phyloP scores from a whole-genome alignment of 352 stramenopile genomes.

The Phytophthora megakarya region DNA sequence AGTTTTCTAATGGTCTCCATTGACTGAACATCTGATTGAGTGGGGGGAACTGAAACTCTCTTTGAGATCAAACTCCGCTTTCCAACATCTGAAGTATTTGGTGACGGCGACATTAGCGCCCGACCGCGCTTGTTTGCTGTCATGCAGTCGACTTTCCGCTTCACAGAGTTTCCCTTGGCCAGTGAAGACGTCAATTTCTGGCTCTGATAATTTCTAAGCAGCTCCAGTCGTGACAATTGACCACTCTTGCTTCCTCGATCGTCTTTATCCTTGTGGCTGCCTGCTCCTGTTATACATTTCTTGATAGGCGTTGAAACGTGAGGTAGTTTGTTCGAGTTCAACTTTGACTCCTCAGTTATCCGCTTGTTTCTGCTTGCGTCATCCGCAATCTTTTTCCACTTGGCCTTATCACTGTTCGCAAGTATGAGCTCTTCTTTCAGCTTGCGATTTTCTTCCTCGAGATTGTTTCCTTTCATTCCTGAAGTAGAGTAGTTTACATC shows the following conservation, averaged over 20 bases:
- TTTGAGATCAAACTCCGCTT: not conserved
- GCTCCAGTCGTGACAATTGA: conserved; percentile 62
- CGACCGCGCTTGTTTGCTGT: conserved; percentile 52
- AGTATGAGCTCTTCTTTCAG: conserved; percentile 27
- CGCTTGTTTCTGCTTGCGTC: conserved; percentile 34
- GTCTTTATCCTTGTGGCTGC: conserved; percentile 31
- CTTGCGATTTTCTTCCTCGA: conserved; percentile 48
- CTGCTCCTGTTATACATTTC: not conserved
- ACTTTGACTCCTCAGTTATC: conserved; percentile 32
- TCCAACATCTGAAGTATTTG: not conserved
- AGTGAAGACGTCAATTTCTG: conserved; percentile 51
- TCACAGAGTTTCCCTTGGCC: conserved; percentile 53
- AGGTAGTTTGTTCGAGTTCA: conserved; percentile 44
- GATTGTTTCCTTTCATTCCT: not conserved
- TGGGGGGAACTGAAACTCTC: too few species aligned
- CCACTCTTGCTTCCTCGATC: conserved; percentile 53
- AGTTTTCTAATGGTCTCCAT: conserved; percentile 41
- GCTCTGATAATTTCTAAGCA: conserved; percentile 58
- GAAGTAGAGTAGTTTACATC: not conserved
- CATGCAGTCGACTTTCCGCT: conserved; percentile 65
- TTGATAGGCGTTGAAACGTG: conserved; percentile 34
- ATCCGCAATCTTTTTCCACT: conserved; percentile 70
- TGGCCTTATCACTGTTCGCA: conserved; percentile 57
- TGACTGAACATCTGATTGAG: conserved; percentile 5
- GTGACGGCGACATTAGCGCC: conserved; percentile 9